Base-by-base conservation (phyloP, 345 rosid species). In the Hevea brasiliensis region DNA sequence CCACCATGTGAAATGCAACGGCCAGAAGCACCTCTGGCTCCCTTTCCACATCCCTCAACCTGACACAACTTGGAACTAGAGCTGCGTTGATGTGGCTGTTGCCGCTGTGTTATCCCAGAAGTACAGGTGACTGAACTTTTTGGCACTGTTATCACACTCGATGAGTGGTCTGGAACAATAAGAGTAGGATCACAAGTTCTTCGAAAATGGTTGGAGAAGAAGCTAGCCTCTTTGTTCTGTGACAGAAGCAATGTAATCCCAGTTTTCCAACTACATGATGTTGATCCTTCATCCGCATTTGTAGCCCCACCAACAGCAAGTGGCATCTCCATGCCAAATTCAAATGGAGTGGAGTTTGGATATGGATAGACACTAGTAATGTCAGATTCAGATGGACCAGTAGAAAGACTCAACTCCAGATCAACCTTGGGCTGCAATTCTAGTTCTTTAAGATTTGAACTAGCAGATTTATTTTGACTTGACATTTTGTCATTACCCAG, bases 1-100 rank as follows among this genome's bases (percentile, higher is more conserved):
- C 99, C 98, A 57, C 99, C 99, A 78, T 95, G 99, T 48, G 98
- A 95, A 48, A 95, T 95, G 62, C 99, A 95, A 62, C 87, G 96
- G 27, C 97, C 98, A 23, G 99, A 89, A 63, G 99, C 98, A 74
- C 99, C 98, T 87, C 99, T 92, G 61, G 99, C 99, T 63, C 99
- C 97, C 84, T 92, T 95, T 63, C 86, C 96, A 81, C 99, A 95
- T 71, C 99, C 99, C 77, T 95, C 97, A 24, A 92, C 82, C 86
- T 84, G 96, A 76, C 99, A 95, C 68, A 76, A 78, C 84, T 91
- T 95, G 68, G 90, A 86, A 79, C 83, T 74, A 74, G 81, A 79
- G 73, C 67, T 78, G 57, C 92, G 89, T 54, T 83, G 87, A 69
- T 84, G 87, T 74, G 83, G 79, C 74, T 78, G 88, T 68, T 76